Base-by-base conservation (phyloP, 2,329 filamentous ascomycete species). In the Pseudocercospora vitis region DNA sequence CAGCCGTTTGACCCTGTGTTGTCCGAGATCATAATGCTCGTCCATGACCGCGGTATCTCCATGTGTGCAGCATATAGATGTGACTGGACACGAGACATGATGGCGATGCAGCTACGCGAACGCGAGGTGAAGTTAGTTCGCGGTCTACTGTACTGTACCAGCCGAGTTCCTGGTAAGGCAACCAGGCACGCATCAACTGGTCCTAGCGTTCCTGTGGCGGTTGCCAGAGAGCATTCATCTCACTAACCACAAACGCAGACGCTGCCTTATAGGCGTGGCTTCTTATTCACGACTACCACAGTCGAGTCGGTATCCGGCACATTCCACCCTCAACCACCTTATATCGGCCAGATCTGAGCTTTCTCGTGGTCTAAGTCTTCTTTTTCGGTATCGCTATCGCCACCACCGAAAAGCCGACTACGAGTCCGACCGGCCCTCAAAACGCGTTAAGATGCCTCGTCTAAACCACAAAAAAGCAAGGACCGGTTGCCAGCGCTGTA, bases 401-500 rank as follows among this genome's bases (percentile, higher is more conserved):
- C 39, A 44, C 39, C 14, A n/a, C 39, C n/a, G n/a, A n/a, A n/a
- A 26, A 23, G 3, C 42, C 42, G 24, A 45, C 23, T 29, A 52
- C 49, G 49, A 51, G 31, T 33, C 49, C 39, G 49, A 45, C 49
- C 44, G 18, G 12, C 16, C 16, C 26, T 37, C 4, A 21, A 26
- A 19, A 23, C 35, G 28, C 48, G 37, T 23, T 40, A 33, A 33
- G 33, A 57, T 57, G 62, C 62, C 62, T n/a, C 51, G 62, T n/a
- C 52, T 64, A 12, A 58, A 59, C 21, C 60, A 63, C 35, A 58
- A 53, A 28, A 64, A 63, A 35, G 56, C 59, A 6, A 51, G 61
- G 16, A 60, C 57, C 9, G 61, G 63, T 18, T 63, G 57, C 28
- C 58, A 60, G 45, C 51, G 58, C 37, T 65, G 61, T 50, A 65